Percentiles rank a stretch among this genome's conserved stretches.
phyloP scores from a whole-genome alignment of 768 basidiomycete genomes.

The Amanita phalloides region DNA sequence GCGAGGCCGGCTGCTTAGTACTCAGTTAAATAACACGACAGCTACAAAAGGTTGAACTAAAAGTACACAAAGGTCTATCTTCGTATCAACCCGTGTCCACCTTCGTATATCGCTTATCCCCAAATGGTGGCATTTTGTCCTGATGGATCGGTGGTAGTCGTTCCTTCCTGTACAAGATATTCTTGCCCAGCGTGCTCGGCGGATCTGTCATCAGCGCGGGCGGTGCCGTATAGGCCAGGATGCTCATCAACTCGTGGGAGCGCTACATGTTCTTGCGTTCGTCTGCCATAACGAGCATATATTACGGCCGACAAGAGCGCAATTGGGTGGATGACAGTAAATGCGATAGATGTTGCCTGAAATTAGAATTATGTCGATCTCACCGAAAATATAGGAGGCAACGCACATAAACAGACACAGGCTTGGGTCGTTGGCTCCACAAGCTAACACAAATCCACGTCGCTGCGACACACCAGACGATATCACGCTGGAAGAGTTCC shows the following conservation, averaged over 20 bases:
- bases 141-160: not conserved
- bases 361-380: not conserved
- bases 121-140: too few species aligned
- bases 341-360: slow-evolving; percentile 50
- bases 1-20: too few species aligned
- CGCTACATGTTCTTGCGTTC: slow-evolving; percentile 24
- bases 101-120: too few species aligned
- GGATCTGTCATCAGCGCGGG: slow-evolving; percentile 5
- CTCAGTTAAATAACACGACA: too few species aligned
- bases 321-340: slow-evolving; percentile 60
- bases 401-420: slow-evolving; percentile 54
- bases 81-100: too few species aligned
- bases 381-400: not conserved
- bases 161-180: not conserved
- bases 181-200: not conserved
- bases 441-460: slow-evolving; percentile 66
- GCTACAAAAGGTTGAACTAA: too few species aligned
- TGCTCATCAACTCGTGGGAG: slow-evolving; percentile 30
- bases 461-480: slow-evolving; percentile 68
- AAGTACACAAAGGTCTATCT: too few species aligned
- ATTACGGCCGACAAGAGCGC: slow-evolving; percentile 24
- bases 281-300: not conserved
- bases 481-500: slow-evolving; percentile 45
- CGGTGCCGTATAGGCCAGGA: slow-evolving; percentile 1
- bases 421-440: slow-evolving; percentile 52